Base-by-base conservation (phyloP, 1,284 basidiomycete species). In the Ceratobasidium sp. region DNA sequence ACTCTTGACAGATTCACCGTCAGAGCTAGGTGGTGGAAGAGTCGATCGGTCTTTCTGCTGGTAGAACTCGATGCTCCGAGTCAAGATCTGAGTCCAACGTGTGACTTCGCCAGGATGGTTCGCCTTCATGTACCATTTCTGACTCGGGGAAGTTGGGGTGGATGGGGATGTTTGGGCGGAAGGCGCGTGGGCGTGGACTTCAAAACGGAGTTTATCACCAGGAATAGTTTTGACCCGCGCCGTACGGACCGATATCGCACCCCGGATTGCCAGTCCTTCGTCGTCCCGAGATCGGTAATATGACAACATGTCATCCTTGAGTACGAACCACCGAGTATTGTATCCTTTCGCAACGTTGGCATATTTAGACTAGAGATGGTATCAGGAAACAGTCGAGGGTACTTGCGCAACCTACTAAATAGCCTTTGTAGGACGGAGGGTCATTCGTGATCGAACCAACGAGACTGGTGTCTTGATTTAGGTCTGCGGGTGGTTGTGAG, bases 271-370 rank as follows among this genome's bases (percentile, higher is more conserved):
- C 48, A 97, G 87, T 12, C 90, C 90, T 85, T 99, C 96, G 82
- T 99, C 97, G 80, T 96, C 96, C 81, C 96, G 95, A 81, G 94
- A 93, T 48, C 94, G 93, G 83, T 96, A 97, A 83, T 97, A 96
- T 38, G 93, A 95, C 14, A 97, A 85, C 46, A 94, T 87, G 5
- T 96, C 97, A 79, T 94, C 91, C 81, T 94, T 92, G 52, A 99
- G 89, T 0, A 98, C 96, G 82, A 99, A 98, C 96, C 97, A 99
- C 0, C 97, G 89, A 0, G 94, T 94, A 81, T 93, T 93, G 85
- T 97, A 98, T 0, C 97, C 96, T 81, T 92, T 91, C 0, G 95
- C 95, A 54, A 97, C 92, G 81, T 97, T 97, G 4, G 93, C 92
- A 83, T 96, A 97, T 85, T 97, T 97, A 83, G 93, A 94, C 23